Base-by-base conservation (phyloP, 352 stramenopile genomes). In the Globisporangium echinulatum region DNA sequence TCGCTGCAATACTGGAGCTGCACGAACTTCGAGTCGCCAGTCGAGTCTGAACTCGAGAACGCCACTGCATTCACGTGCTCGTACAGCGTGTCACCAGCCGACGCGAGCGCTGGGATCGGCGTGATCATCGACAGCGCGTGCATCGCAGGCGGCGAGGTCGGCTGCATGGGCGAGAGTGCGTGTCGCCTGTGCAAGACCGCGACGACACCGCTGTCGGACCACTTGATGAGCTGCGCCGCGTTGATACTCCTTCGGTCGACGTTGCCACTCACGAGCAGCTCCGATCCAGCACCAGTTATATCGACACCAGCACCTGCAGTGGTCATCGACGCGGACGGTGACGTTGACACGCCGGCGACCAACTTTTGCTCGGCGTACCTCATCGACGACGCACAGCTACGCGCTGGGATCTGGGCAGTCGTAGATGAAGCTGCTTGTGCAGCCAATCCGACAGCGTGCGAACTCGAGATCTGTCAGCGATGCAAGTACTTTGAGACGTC, bases 121-220 rank as follows among this genome's bases (percentile, higher is more conserved):
- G 17, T 17, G 47, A 61, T 65, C 17, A 54, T 54, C 5, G 71
- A 79, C 54, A 40, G 47, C 3, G 56, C 61, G 5, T 77, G 69
- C 14, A 40, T 44, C 3, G 10, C 19, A 8, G 43, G 17, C 37
- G 58, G 58, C 17, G 58, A 51, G 9, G 25, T 64, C 33, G 58
- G 58, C 1, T 64, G 58, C 15, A 38, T 60, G 14, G 52, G 46
- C 8, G 46, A 25, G 5, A 54, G 36, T 7, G 43, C 49, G 14
- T 64, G 58, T 40, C 58, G 58, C 33, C 59, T 61, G 51, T 64
- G 58, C 39, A 64, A 53, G 40, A 42, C 52, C 15, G 17, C 5
- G 36, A 49, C 15, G 14, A 64, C 58, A 9, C 36, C 58, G 15
- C 11, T 25, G 7, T 64, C 58, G 1, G 25, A 48, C 5, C 50